Base-by-base conservation (phyloP, 805 yeast genomes). In the Candida nitratophila region DNA sequence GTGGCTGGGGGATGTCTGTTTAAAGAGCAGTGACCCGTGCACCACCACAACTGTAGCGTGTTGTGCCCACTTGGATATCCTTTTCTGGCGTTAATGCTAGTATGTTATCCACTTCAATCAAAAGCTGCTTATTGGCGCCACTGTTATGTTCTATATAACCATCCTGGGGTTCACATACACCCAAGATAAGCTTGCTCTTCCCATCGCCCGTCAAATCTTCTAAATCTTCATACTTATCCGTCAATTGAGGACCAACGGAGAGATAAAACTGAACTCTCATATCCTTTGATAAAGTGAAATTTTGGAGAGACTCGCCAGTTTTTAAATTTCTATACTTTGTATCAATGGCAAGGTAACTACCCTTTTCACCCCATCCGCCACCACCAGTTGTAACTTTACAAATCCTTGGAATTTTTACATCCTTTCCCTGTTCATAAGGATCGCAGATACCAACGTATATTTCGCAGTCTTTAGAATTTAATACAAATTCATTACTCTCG, bases 401-500 rank as follows among this genome's bases (percentile, higher is more conserved):
- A 10, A 32, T 30, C 5, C 57, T 70, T 6, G 27, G 27, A 7
- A 24, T 24, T 7, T n/a, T n/a, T n/a, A n/a, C n/a, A n/a, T n/a
- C n/a, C n/a, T n/a, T n/a, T n/a, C n/a, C n/a, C n/a, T 7, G 27
- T 7, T 24, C 27, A 47, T 66, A 61, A 5, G 75, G 68, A 20
- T 70, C 74, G 27, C 27, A 10, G 11, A 24, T 24, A 5, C 11
- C 26, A 3, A 16, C 4, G 27, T 19, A 26, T 4, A 29, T 16
- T 30, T 16, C 16, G 7, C 27, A 4, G 3, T 39, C 17, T 11
- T 70, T 72, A 22, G 74, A 66, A 10, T 53, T 48, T 70, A 66
- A 67, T 40, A 76, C 62, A 39, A 51, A 47, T 10, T 56, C 53
- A 52, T 73, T 74, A 5, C 63, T 60, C 49, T 79, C 82, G 43